Evolutionary conservation across 2,329 filamentous ascomycete species (phyloP).

Genomic region (Pseudofabraea citricarpa): DNA sequence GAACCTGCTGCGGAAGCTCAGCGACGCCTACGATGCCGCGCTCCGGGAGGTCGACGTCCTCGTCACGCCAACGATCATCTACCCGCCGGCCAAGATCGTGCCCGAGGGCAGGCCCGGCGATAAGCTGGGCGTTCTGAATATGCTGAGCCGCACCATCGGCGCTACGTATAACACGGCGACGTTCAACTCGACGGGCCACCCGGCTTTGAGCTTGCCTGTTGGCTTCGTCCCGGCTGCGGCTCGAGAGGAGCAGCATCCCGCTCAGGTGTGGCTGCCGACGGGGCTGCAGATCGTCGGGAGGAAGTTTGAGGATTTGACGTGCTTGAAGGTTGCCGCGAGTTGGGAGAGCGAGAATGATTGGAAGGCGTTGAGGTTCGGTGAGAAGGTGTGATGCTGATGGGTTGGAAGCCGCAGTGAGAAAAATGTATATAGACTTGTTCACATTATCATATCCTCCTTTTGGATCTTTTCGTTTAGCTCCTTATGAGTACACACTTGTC

Average conservation of each 20-base stretch:
- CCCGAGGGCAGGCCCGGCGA: conserved; percentile 18
- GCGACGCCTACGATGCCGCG: conserved; percentile 39
- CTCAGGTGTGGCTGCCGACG: conserved; percentile 39
- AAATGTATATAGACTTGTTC: too few species aligned
- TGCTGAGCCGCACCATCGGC: conserved; percentile 38
- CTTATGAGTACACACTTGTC: too few species aligned
- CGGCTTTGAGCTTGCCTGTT: conserved; percentile 46
- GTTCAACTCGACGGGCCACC: conserved; percentile 53
- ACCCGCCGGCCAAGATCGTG: conserved; percentile 35
- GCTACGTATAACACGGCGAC: conserved; percentile 51
- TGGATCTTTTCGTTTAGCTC: too few species aligned
- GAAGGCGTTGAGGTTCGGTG: conserved; percentile 22
- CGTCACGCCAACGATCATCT: conserved; percentile 40
- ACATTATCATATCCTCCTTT: too few species aligned
- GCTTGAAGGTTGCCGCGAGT: conserved; percentile 38
- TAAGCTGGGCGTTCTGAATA: conserved; percentile 11
- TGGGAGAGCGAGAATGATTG: conserved; percentile 43
- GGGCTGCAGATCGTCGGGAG: conserved; percentile 51
- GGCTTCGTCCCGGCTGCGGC: conserved; percentile 39
- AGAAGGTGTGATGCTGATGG: not conserved
- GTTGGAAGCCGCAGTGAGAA: too few species aligned
- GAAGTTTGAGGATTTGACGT: conserved; percentile 44
- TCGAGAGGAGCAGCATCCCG: too few species aligned
- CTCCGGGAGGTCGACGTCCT: conserved; percentile 39
- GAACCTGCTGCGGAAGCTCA: conserved; percentile 41